phyloP scores from a whole-genome alignment of 1,284 basidiomycete genomes.

The Ceratobasidium sp. region DNA sequence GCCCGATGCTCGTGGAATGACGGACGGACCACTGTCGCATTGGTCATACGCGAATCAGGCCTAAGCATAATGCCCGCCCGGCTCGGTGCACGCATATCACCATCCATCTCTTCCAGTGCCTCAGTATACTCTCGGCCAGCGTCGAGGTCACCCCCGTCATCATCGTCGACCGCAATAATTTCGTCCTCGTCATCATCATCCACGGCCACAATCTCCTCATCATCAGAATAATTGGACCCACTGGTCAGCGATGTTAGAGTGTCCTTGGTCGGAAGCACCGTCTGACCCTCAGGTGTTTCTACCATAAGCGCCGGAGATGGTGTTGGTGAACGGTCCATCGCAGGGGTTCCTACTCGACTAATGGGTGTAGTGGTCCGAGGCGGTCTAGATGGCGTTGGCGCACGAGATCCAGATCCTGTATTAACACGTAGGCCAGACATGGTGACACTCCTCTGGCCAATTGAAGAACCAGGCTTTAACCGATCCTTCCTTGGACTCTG shows the following conservation, averaged over 20 bases:
- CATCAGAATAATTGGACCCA: constrained; percentile 36
- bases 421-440: neutral
- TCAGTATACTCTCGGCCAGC: constrained; percentile 42
- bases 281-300: constrained; percentile 33
- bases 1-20: constrained; percentile 23
- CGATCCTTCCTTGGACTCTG: neutral
- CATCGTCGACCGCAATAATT: constrained; percentile 48
- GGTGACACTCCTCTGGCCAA: constrained; percentile 13
- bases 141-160: constrained; percentile 48
- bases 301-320: constrained; percentile 27
- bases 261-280: constrained; percentile 19
- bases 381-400: neutral
- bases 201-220: constrained; percentile 38
- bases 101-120: constrained; percentile 45
- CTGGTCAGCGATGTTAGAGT: constrained; percentile 19
- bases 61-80: constrained; percentile 25
- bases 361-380: neutral
- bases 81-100: constrained; percentile 34
- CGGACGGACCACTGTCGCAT: constrained; percentile 25
- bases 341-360: neutral
- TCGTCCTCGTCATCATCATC: constrained; percentile 47
- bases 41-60: constrained; percentile 32
- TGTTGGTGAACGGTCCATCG: neutral
- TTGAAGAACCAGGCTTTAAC: neutral
- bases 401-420: neutral